Evolutionary conservation across 805 yeast species (phyloP), one percentile per base, ranked within the genome.

Genomic region (Pachysolen tannophilus): DNA sequence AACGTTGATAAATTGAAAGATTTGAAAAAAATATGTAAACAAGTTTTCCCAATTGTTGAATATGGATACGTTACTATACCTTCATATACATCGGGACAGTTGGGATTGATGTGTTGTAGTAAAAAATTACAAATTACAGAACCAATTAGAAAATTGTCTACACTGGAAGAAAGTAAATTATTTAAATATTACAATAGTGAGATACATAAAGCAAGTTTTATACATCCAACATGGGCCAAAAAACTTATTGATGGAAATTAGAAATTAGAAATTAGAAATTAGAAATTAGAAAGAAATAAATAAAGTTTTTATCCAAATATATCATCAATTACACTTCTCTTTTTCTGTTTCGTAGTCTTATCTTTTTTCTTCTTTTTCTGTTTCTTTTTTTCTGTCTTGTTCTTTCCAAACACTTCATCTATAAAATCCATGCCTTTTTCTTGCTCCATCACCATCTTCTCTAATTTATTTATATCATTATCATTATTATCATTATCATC

Each of bases 81-180:
- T 55, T 88, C 97, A 40, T 90, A 90, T 55, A 95, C 98, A 44
- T 79, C 95, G 14, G 98, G 98, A 45, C 94, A 87, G 59, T 82
- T 90, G 53, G 98, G 97, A n/a, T 85, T 92, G 65, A 85, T 90
- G 95, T 88, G 90, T 41, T 88, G 97, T 60, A 72, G 81, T 43
- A 90, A 87, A 67, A 48, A 59, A 18, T 77, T 79, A 33, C 66
- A 80, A 43, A 82, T 90, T 39, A 68, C 62, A 49, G 66, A 60
- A 45, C 96, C 97, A 32, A 45, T 73, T 43, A 76, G 96, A 59
- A 64, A 68, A 21, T 61, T 82, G 58, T 56, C 75, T 35, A 72
- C 65, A 30, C 79, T 70, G 40, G 72, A 74, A 43, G 94, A 83
- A 55, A 60, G 54, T 18, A 64, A 75, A 57, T 56, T 81, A 50